phyloP scores from a whole-genome alignment of 2,329 filamentous ascomycete genomes.

The Fusarium tanahbumbuense region DNA sequence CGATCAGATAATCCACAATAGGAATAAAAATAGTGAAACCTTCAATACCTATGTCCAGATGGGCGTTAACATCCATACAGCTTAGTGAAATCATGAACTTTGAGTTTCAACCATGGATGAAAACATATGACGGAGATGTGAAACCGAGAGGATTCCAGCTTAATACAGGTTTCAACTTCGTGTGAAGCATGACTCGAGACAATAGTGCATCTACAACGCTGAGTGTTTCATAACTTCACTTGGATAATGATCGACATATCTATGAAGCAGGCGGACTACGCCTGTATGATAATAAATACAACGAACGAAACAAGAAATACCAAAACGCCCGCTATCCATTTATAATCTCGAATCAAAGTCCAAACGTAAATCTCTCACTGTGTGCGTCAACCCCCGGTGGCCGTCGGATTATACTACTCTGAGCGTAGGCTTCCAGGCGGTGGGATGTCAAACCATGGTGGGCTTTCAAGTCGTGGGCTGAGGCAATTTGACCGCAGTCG shows the following conservation, averaged over 20 bases:
- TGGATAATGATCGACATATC: constrained; percentile 13
- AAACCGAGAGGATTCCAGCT: constrained; percentile 17
- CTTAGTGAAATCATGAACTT: background rate
- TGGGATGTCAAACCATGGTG: background rate
- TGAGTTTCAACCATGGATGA: background rate
- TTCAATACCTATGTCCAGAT: background rate
- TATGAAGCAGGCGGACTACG: constrained; percentile 13
- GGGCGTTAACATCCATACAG: background rate
- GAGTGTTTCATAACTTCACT: constrained; percentile 23
- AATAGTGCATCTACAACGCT: constrained; percentile 7
- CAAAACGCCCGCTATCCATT: constrained; percentile 38
- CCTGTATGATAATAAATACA: constrained; percentile 29
- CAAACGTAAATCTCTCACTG: background rate
- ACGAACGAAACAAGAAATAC: constrained; percentile 18
- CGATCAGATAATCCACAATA: constrained; percentile 12
- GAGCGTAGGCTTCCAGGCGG: too few species aligned
- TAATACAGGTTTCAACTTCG: constrained; percentile 28
- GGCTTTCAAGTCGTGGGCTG: background rate
- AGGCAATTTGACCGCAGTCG: background rate
- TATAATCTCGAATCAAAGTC: constrained; percentile 16
- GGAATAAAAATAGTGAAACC: constrained; percentile 13
- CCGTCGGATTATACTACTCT: constrained; percentile 11
- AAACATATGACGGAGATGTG: constrained; percentile 10
- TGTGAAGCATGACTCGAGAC: constrained; percentile 22
- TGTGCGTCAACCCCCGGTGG: constrained; percentile 7